Base-by-base conservation (phyloP, 495 filamentous ascomycete species). In the Opeltia flavorubescens region DNA sequence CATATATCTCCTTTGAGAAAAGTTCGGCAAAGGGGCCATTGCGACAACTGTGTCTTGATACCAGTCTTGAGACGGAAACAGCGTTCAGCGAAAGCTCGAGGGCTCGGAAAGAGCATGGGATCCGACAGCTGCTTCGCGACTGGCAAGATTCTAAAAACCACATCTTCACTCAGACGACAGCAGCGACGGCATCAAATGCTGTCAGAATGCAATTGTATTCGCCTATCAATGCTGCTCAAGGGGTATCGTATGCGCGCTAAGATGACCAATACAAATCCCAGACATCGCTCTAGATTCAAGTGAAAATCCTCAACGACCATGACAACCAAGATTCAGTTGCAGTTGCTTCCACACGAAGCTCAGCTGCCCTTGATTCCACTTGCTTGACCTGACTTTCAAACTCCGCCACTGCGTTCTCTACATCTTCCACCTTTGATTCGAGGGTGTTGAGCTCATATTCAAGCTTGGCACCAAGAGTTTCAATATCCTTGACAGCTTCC, bases 401-500 rank as follows among this genome's bases (percentile, higher is more conserved):
- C 46, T 91, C 85, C 15, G 61, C 66, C 8, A 94, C 72, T 0
- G 84, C 84, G 42, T 85, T 79, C 55, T 95, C 89, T 29, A 95
- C 82, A 55, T 98, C 91, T 50, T 83, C 76, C 27, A 95, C 83
- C 56, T 85, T 87, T 17, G 80, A 81, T 41, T 82, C 72, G 20
- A 98, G 67, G 20, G 78, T 82, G 43, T 77, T 75, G 29, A 96
- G 76, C 65, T 98, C 93, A 60, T 98, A 98, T 56, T 98, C 89
- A 49, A 98, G 69, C 69, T 89, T 91, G 18, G 86, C 85, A 5
- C 80, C 79, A 34, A 95, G 67, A 18, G 80, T 68, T 59, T 95
- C 93, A 17, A 95, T 74, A 50, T 87, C 84, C 59, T 81, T 84
- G 46, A 93, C 71, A 25, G 70, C 72, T 49, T 95, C 91, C 24